Evolutionary conservation across 257 asterid species (phyloP), one percentile per base, ranked within the genome.

Genomic region (Ilex asprella): DNA sequence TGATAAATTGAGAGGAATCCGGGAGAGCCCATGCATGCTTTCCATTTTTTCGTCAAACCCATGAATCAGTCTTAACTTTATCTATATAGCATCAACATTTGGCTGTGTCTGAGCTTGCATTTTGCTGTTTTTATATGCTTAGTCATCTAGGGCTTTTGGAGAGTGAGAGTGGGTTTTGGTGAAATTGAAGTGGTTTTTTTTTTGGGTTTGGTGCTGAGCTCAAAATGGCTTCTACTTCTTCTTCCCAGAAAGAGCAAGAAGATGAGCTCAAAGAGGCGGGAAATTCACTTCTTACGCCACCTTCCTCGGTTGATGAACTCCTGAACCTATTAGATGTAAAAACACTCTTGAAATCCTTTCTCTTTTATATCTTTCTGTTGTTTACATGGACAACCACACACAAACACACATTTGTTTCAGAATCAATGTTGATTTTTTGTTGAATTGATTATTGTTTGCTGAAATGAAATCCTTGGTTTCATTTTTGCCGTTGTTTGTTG

Each of bases 301-400:
- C 70, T 66, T 14, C 58, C 7, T 49, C 59, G 12, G 51, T 29
- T 50, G 63, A 47, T 27, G 70, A 66, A 35, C 70, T 66, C 7
- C 63, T 66, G 11, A 49, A 3, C 55, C 60, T 66, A 12, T 57
- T 66, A 31, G 60, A 66, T 47, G 70, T 66, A 58, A 66, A 32
- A 14, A 46, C 52, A 2, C n/a, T 6, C 52, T 6, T 35, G 41
- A 8, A 7, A 7, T 12, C 0, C 10, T 46, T 14, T 3, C 13
- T 46, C 11, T 46, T 10, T 46, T 46, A 46, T 12, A 46, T 46
- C 13, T 14, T 10, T 46, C 52, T 6, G 52, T 14, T 46, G 14
- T 46, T 2, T 46, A 14, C 10, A 46, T 46, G 10, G 41, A 11
- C 52, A 46, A 5, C 52, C 52, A 46, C 3, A 46, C 3, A 46